Evolutionary conservation across 2,329 filamentous ascomycete genomes (phyloP).

Genomic region (Sarocladium oryzae): DNA sequence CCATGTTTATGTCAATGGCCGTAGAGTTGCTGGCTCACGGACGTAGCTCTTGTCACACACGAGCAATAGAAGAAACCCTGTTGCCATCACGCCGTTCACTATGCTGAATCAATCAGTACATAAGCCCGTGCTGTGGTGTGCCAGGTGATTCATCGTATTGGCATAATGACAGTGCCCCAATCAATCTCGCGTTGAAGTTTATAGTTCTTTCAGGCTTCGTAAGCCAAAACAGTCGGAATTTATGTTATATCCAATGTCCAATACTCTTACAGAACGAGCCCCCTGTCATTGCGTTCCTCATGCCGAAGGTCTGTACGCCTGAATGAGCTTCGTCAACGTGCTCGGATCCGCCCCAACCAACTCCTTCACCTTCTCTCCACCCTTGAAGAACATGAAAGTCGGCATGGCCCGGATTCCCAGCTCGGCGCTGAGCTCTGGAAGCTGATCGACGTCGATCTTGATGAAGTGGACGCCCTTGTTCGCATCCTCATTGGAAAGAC

Average conservation of each 20-base stretch:
- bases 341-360: constrained; percentile 76
- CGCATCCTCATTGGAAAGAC: constrained; percentile 30
- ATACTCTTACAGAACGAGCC: too few relatives aligned
- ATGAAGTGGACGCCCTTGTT: constrained; percentile 63
- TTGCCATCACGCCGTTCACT: too few relatives aligned
- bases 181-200: too few relatives aligned
- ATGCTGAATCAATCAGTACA: too few relatives aligned
- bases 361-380: constrained; percentile 64
- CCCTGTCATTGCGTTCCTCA: background rate
- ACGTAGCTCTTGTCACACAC: too few relatives aligned
- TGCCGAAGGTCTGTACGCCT: background rate
- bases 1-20: constrained; percentile 47
- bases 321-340: constrained; percentile 39
- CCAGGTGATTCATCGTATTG: too few relatives aligned
- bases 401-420: constrained; percentile 87
- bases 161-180: too few relatives aligned
- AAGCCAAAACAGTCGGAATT: too few relatives aligned
- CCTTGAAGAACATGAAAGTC: constrained; percentile 80
- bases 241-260: too few relatives aligned
- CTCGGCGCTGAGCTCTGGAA: constrained; percentile 68
- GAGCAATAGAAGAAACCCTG: too few relatives aligned
- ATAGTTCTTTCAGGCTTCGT: too few relatives aligned
- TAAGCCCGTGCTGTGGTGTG: too few relatives aligned
- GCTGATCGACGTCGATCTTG: constrained; percentile 87
- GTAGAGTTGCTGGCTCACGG: constrained; percentile 17